These are phyloP conservation scores for Aureobasidium namibiae DNA, from an alignment of 2,329 filamentous ascomycete genomes.

Conservation along the genomic window DNA sequence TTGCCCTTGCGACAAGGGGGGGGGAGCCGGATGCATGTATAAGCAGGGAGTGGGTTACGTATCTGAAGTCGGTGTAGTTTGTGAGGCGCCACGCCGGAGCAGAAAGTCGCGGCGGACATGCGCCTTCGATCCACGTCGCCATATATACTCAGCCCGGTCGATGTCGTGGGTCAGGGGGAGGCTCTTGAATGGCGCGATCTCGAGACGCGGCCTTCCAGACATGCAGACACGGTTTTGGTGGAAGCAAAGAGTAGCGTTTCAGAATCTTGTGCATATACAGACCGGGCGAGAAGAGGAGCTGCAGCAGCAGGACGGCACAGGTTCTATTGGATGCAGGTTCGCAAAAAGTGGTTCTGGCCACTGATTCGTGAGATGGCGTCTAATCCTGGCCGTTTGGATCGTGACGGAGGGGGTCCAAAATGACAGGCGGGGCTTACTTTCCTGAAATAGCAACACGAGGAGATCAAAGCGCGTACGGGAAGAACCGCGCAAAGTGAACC, in stretches of 20 bases:
- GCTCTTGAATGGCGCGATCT: not conserved
- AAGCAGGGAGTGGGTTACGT: slow-evolving; percentile 10
- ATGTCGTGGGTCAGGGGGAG: not conserved
- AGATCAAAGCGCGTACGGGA: not conserved
- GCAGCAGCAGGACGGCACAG: slow-evolving; percentile 3
- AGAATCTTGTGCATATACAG: not conserved
- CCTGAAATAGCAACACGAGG: slow-evolving; percentile 9
- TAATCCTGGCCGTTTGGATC: slow-evolving; percentile 3
- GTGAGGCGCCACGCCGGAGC: slow-evolving; percentile 2
- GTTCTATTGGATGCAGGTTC: no score
- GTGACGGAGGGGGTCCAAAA: not conserved
- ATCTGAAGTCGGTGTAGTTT: not conserved
- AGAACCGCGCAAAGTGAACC: slow-evolving; percentile 3
- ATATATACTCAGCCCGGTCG: not conserved
- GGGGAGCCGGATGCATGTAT: slow-evolving; percentile 7
- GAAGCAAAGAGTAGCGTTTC: slow-evolving; percentile 2
- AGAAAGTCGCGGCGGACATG: slow-evolving; percentile 2
- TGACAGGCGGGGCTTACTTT: not conserved
- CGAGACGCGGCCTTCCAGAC: not conserved
- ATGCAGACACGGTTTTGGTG: not conserved
- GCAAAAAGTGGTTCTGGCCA: slow-evolving; percentile 7
- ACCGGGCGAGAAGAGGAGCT: slow-evolving; percentile 1
- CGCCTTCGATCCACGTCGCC: not conserved
- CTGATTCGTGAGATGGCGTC: slow-evolving; percentile 5
- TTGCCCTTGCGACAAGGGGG: not conserved